Evolutionary conservation across 495 filamentous ascomycete genomes (phyloP).

Genomic region (Daldinia childiae): DNA sequence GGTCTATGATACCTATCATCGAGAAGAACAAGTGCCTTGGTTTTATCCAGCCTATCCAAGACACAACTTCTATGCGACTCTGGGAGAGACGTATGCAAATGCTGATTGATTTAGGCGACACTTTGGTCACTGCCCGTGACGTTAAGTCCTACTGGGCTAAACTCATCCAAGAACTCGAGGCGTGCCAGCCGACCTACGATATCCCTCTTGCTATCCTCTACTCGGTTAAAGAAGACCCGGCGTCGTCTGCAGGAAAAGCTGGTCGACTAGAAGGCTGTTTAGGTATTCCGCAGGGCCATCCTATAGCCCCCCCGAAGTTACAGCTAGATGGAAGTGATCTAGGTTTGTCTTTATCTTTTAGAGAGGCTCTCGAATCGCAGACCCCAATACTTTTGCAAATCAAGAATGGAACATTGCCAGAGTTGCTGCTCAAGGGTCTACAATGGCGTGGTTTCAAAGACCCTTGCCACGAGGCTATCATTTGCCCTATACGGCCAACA

Average conservation of each 20-base stretch:
- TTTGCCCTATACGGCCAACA: constrained; percentile 76
- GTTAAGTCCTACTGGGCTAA: constrained; percentile 69
- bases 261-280: constrained; percentile 66
- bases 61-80: constrained; percentile 70
- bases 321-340: constrained; percentile 68
- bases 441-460: constrained; percentile 72
- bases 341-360: constrained; percentile 69
- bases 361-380: constrained; percentile 67
- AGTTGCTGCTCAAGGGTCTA: constrained; percentile 64
- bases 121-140: constrained; percentile 70
- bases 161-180: constrained; percentile 65
- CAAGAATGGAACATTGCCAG: constrained; percentile 65
- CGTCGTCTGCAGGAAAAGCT: constrained; percentile 65
- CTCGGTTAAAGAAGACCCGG: constrained; percentile 65
- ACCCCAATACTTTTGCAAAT: constrained; percentile 65
- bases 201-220: constrained; percentile 71
- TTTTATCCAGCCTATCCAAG: constrained; percentile 66
- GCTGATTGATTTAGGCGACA: constrained; percentile 73
- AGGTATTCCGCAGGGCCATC: constrained; percentile 70
- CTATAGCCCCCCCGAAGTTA: constrained; percentile 60
- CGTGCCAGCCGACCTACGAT: constrained; percentile 63
- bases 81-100: constrained; percentile 73
- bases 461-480: constrained; percentile 68
- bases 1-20: constrained; percentile 72
- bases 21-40: constrained; percentile 65